Evolutionary conservation across 2,329 filamentous ascomycete species (phyloP).

Genomic region (Sarocladium brachiariae): DNA sequence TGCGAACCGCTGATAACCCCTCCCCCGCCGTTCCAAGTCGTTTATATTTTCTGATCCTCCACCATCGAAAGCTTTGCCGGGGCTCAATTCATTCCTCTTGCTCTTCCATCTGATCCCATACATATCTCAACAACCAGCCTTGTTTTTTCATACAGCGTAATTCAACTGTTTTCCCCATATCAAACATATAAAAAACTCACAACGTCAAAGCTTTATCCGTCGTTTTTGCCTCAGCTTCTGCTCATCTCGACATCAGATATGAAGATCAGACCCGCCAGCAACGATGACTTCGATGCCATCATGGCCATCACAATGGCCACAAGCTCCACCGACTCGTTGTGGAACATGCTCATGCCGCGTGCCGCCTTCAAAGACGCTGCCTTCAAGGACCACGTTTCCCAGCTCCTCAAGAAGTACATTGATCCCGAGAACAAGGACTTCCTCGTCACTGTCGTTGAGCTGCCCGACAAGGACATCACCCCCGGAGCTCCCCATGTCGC

Average conservation of each 20-base stretch:
- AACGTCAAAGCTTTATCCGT: not conserved
- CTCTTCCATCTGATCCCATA: not conserved
- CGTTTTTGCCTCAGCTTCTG: too few relatives aligned
- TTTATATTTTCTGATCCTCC: not conserved
- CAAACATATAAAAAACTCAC: not conserved
- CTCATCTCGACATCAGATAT: not conserved
- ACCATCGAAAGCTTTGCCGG: too few relatives aligned
- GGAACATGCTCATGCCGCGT: conserved; percentile 10
- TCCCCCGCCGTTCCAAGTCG: conserved; percentile 8
- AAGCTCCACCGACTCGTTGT: conserved; percentile 10
- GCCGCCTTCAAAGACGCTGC: conserved; percentile 11
- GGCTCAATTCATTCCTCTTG: not conserved
- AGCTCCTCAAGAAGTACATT: conserved; percentile 13
- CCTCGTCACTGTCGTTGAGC: conserved; percentile 14
- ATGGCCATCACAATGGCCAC: conserved; percentile 7
- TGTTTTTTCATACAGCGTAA: not conserved
- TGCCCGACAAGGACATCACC: conserved; percentile 9
- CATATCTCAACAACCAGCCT: too few relatives aligned
- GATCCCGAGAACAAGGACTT: conserved; percentile 14
- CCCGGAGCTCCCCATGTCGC: conserved; percentile 11
- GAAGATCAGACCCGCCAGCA: conserved; percentile 8
- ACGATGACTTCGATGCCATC: conserved; percentile 8
- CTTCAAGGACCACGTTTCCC: conserved; percentile 12
- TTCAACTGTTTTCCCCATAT: not conserved
- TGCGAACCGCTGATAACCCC: conserved; percentile 7